phyloP scores from a whole-genome alignment of 1,284 basidiomycete genomes.

The Tetrapyrgos nigripes region DNA sequence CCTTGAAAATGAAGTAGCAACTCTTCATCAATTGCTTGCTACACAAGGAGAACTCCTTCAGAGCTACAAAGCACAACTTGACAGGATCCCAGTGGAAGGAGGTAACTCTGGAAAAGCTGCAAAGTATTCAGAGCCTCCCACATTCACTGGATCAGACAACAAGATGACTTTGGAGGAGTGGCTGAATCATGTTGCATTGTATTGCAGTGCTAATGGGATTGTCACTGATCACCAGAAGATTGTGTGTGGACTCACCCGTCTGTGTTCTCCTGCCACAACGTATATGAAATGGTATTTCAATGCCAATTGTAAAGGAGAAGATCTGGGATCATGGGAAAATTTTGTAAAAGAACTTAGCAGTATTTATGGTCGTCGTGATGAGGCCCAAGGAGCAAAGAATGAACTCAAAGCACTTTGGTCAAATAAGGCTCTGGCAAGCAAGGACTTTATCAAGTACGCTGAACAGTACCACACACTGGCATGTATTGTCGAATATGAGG shows the following conservation, averaged over 20 bases:
- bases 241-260: not conserved
- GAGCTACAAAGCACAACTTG: not conserved
- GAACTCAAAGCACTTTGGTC: not conserved
- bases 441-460: constrained; percentile 11
- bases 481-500: constrained; percentile 8
- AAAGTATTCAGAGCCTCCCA: not conserved
- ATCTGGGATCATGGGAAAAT: constrained; percentile 1
- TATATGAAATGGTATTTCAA: constrained; percentile 2
- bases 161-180: constrained; percentile 4
- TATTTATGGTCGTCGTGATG: constrained; percentile 2
- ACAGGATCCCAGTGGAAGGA: not conserved
- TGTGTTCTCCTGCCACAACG: not conserved
- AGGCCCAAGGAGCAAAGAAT: not conserved
- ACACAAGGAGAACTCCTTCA: not conserved
- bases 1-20: not conserved
- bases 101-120: not conserved
- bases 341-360: not conserved
- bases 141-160: not conserved
- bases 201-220: not conserved
- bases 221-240: constrained; percentile 3
- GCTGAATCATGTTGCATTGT: constrained; percentile 3
- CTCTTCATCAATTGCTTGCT: not conserved
- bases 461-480: constrained; percentile 8
- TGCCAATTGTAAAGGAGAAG: not conserved
- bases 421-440: not conserved